These are phyloP conservation scores for Rhodomyrtus psidioides DNA, from an alignment of 441 rosid genomes.

Conservation along the genomic window DNA sequence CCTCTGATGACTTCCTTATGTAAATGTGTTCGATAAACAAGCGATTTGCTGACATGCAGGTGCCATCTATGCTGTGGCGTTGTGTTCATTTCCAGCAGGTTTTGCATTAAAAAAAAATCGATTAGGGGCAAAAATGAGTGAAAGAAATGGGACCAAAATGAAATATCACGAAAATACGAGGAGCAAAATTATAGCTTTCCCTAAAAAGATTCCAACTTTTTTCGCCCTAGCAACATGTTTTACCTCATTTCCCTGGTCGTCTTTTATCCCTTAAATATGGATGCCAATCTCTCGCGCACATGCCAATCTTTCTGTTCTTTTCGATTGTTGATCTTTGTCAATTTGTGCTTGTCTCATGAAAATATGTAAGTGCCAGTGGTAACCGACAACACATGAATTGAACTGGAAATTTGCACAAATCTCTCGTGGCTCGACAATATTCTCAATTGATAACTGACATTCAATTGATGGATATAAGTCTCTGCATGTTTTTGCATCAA, in stretches of 20 bases:
- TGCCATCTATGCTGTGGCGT: neutral
- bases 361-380: neutral
- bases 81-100: neutral
- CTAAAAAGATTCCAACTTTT: neutral
- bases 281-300: neutral
- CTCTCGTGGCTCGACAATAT: neutral
- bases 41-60: neutral
- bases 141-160: neutral
- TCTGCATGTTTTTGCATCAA: too few species aligned
- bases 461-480: too few species aligned
- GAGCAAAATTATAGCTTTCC: neutral
- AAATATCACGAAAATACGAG: neutral
- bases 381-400: neutral
- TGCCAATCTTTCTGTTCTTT: neutral
- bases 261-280: neutral
- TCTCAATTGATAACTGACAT: neutral
- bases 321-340: neutral
- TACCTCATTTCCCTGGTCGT: neutral
- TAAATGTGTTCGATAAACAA: neutral
- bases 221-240: neutral
- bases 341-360: neutral
- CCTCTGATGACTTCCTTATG: neutral
- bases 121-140: neutral
- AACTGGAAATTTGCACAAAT: neutral
- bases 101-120: neutral